Base-by-base conservation (phyloP, 1,284 basidiomycete genomes). In the Cystobasidium slooffiae region DNA sequence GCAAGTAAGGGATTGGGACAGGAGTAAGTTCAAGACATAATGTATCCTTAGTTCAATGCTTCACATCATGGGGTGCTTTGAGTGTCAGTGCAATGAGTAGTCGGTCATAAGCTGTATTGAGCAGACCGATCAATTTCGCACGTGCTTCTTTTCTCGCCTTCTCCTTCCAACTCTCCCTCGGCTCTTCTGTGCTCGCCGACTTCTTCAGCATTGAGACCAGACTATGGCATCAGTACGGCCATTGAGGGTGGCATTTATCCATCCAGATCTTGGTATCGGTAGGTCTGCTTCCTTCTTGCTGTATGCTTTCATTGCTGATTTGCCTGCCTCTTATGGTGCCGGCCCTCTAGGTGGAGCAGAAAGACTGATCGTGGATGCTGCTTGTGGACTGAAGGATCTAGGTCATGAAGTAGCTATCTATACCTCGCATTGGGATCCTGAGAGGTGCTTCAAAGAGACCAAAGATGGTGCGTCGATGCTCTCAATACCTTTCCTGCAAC, bases 261-360 rank as follows among this genome's bases (percentile, higher is more conserved):
- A 98, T 82, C 95, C 95, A 31, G 95, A 98, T 84, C 86, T 97
- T 4, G 95, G 95, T 65, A 96, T 97, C 68, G 95, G 95, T 92
- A 77, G 77, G 87, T 82, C 72, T 22, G 61, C 52, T n/a, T 12
- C 12, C 53, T 49, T 16, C 59, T 39, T 6, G 47, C 64, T 64
- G 47, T 46, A 58, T 53, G 14, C 56, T 51, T 67, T 68, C 46
- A 53, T 76, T 59, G 58, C 63, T n/a, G 9, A 8, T 8, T 49
- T 47, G 65, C n/a, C 62, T 67, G 46, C n/a, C 64, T 61, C 53
- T 53, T 56, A n/a, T 37, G 20, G 16, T 59, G n/a, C n/a, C n/a
- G 62, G 24, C 59, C 51, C 43, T 31, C 31, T 78, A 96, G 94
- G 94, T 78, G 96, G 96, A 14, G 96, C 96, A 0, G 96, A 99